Percentiles rank a stretch among this genome's conserved stretches.
phyloP scores from a whole-genome alignment of 129 eudicot genomes.

The Artemisia argyi region DNA sequence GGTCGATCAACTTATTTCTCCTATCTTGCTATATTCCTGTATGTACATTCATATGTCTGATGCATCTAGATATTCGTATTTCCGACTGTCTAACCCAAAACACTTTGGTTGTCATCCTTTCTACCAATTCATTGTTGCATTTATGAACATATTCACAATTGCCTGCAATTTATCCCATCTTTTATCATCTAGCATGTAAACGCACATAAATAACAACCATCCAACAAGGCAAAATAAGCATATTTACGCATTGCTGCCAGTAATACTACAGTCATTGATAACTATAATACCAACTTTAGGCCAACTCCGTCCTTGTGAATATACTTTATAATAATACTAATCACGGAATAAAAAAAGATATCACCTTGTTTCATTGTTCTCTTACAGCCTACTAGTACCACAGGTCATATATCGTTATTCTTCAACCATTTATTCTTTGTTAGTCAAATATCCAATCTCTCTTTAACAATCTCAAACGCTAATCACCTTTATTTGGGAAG shows the following conservation, averaged over 20 bases:
- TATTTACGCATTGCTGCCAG: neutral
- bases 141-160: conserved; percentile 10
- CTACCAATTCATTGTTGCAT: neutral
- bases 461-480: neutral
- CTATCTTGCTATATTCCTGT: neutral
- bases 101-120: neutral
- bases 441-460: neutral
- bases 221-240: conserved; percentile 9
- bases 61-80: neutral
- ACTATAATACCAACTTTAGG: neutral
- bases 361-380: neutral
- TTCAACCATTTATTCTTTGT: neutral
- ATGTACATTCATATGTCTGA: conserved; percentile 6
- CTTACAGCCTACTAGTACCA: neutral
- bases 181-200: neutral
- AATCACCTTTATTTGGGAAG: neutral
- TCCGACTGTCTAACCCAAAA: conserved; percentile 9
- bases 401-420: conserved; percentile 16
- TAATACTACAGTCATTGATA: neutral
- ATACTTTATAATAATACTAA: neutral
- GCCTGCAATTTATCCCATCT: neutral
- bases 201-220: neutral
- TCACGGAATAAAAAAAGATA: neutral
- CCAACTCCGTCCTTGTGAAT: conserved; percentile 5
- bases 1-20: neutral